Base-by-base conservation (phyloP, 148 eudicot species). In the Persicaria tinctoria region DNA sequence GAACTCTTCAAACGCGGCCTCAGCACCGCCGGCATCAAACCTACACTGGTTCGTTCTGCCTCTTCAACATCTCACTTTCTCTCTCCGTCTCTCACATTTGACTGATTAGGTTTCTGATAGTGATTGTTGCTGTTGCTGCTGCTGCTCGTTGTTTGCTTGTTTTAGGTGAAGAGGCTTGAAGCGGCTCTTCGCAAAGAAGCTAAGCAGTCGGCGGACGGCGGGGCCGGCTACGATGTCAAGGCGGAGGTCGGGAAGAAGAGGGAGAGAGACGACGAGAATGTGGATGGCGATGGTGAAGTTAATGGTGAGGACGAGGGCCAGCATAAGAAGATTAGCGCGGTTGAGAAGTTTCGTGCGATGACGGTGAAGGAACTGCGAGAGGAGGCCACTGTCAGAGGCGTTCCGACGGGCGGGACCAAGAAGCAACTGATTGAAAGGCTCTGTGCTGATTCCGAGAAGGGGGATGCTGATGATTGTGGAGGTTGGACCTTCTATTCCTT, bases 1-100 rank as follows among this genome's bases (percentile, higher is more conserved):
- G 83, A 88, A 72, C 97, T 93, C 68, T 74, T 89, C 69, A 77
- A 85, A 76, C 90, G 95, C 75, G 93, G 91, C 56, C 91, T 91
- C 70, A 80, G 77, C 77, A 91, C 86, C 73, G 20, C 87, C 77
- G 98, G 98, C 70, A 82, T 76, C 64, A 93, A 93, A 81, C 87
- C 89, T 75, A 80, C 79, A 11, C 82, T 93, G 86, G 98, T 87
- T 56, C 5, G 51, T 3, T 50, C 55, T 49, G 17, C 53, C 51
- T 18, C 51, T 9, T 10, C 8, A 50, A 6, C 23, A 45, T 12
- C 12, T 44, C 6, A 51, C 45, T 5, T 3, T 54, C 74, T 9
- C 3, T 7, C 23, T 53, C 46, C 53, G 8, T 17, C 6, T 10
- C 11, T 62, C 12, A 14, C 51, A 49, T 20, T 13, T 57, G 8